These are phyloP conservation scores for Xylariaceae sp. DNA, from an alignment of 2,329 filamentous ascomycete genomes.

Conservation along the genomic window DNA sequence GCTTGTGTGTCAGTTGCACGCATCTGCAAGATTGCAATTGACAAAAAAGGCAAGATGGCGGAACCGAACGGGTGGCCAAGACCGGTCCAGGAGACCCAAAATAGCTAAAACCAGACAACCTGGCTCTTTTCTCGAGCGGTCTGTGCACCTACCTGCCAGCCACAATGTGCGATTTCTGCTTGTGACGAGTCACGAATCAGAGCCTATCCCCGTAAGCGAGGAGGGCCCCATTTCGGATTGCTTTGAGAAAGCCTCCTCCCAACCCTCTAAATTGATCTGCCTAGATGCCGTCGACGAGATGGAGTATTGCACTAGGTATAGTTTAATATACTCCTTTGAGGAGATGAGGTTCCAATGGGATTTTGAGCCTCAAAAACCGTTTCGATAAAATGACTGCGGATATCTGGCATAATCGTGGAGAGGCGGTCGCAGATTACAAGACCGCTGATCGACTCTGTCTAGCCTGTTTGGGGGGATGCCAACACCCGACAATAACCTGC, in stretches of 20 bases:
- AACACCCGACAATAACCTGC: constrained; percentile 10
- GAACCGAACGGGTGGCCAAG: neutral
- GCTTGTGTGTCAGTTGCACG: no score
- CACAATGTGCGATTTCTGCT: neutral
- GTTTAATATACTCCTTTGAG: no score
- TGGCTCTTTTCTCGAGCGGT: neutral
- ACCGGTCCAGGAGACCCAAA: neutral
- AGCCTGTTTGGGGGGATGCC: constrained; percentile 11
- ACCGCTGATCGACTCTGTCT: constrained; percentile 16
- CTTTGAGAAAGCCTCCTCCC: no score
- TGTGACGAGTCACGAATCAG: neutral
- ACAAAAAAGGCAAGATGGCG: neutral
- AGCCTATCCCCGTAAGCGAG: neutral
- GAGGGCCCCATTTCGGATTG: neutral
- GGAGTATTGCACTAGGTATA: no score
- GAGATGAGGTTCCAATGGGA: constrained; percentile 12
- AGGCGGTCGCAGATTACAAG: constrained; percentile 16
- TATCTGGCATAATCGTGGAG: constrained; percentile 19
- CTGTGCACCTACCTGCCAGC: neutral
- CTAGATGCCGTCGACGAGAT: no score
- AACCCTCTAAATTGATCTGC: no score
- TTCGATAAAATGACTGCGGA: constrained; percentile 7
- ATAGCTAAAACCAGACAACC: neutral
- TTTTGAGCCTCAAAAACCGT: constrained; percentile 17
- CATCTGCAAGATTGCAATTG: no score